Conservation (phyloP, 1,139 yeast species). For the Kazachstania sp. region DNA sequence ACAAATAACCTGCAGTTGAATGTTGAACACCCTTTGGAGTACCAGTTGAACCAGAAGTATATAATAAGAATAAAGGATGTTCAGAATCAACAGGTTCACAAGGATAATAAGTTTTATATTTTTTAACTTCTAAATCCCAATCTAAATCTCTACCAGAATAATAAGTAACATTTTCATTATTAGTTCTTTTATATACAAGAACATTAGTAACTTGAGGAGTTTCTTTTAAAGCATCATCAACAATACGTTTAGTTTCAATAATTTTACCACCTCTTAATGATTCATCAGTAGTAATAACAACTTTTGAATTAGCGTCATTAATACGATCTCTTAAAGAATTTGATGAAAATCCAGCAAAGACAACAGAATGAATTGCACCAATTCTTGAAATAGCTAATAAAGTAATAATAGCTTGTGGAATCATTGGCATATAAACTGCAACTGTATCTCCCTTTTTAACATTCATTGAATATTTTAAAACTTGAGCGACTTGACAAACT, state of each 20-base stretch:
- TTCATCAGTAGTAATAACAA: constrained; percentile 75
- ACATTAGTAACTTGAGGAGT: constrained; percentile 64
- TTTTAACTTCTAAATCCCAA: constrained; percentile 71
- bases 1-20: constrained; percentile 69
- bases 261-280: constrained; percentile 77
- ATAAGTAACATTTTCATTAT: constrained; percentile 58
- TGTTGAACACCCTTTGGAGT: constrained; percentile 96
- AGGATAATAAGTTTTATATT: constrained; percentile 71
- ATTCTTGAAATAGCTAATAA: constrained; percentile 66
- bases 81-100: constrained; percentile 84
- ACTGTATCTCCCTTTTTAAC: constrained; percentile 78
- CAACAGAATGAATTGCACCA: constrained; percentile 78
- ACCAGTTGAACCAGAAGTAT: constrained; percentile 96
- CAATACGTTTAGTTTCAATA: constrained; percentile 73
- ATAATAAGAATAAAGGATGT: constrained; percentile 86
- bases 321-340: constrained; percentile 71
- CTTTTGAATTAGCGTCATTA: constrained; percentile 62
- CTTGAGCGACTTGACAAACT: constrained; percentile 63
- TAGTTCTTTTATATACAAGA: constrained; percentile 66
- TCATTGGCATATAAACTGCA: constrained; percentile 81
- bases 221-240: constrained; percentile 67
- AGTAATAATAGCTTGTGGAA: constrained; percentile 70
- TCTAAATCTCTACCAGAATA: constrained; percentile 57
- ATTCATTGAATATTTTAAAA: constrained; percentile 50
- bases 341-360: constrained; percentile 76